A percentile compares a stretch with the other conserved stretches of the same genome.
Evolutionary conservation across 139 green algal genomes (phyloP).

Genomic region (Spirogloea muscicola): DNA sequence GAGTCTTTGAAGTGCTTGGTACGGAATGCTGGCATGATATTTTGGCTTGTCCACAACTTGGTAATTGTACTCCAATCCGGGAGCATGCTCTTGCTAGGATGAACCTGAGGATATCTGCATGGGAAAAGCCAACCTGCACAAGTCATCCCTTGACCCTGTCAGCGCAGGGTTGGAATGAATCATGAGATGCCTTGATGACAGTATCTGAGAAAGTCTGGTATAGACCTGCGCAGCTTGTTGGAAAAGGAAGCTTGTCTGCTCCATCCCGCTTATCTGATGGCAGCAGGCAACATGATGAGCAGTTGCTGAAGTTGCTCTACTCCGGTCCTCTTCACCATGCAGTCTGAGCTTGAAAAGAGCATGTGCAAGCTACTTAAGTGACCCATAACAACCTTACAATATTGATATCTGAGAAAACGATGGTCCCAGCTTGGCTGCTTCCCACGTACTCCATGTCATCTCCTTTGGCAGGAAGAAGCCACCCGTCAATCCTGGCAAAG

Average conservation of each 20-base stretch:
- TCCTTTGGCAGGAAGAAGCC: conserved; percentile 46
- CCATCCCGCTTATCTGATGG: conserved; percentile 48
- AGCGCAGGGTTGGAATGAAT: no score
- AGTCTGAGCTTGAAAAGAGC: no score
- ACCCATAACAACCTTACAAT: no score
- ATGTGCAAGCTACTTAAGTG: no score
- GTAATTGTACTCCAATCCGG: conserved; percentile 4
- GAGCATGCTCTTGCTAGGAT: conserved; percentile 50
- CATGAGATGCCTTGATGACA: no score
- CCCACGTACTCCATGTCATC: no score
- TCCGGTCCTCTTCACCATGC: no score
- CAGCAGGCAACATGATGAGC: no score
- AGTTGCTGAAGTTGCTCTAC: no score
- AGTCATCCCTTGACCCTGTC: conserved; percentile 1
- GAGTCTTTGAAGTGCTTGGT: not conserved
- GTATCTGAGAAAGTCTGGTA: no score
- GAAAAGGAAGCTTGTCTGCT: conserved; percentile 56
- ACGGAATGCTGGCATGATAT: not conserved
- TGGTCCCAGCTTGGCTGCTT: not conserved
- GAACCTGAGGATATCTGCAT: conserved; percentile 58
- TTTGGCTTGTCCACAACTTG: not conserved
- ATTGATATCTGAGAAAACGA: conserved; percentile 54
- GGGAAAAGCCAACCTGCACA: conserved; percentile 58
- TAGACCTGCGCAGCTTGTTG: conserved; percentile 57
- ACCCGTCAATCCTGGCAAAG: conserved; percentile 61